Conservation (phyloP, 306 rosid species). For the peach (Prunus persica) region Prunus_persica_NCBIv2 NC_034011.1:21074501-21075000, state of each 20-base stretch:
- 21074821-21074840: conserved; percentile 75
- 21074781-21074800: conserved; percentile 72
- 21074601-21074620: conserved; percentile 55
- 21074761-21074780: conserved; percentile 64
- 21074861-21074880: conserved; percentile 91
- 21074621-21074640: conserved; percentile 61
- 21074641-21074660: conserved; percentile 55
- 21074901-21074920: conserved; percentile 85
- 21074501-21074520: not conserved
- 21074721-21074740: conserved; percentile 51
- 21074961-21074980: not conserved
- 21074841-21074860: conserved; percentile 49
- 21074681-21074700: conserved; percentile 82
- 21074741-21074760: conserved; percentile 78
- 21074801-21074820: conserved; percentile 69
- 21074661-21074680: conserved; percentile 62
- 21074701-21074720: conserved; percentile 57
- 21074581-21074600: conserved; percentile 22
- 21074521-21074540: not conserved
- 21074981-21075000: conserved; percentile 29
- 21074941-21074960: conserved; percentile 16
- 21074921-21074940: conserved; percentile 81
- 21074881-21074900: conserved; percentile 99
- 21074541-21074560: not conserved
- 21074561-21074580: not conserved